Evolutionary conservation across 2,329 filamentous ascomycete species (phyloP).

Genomic region (Monilinia fructicola): DNA sequence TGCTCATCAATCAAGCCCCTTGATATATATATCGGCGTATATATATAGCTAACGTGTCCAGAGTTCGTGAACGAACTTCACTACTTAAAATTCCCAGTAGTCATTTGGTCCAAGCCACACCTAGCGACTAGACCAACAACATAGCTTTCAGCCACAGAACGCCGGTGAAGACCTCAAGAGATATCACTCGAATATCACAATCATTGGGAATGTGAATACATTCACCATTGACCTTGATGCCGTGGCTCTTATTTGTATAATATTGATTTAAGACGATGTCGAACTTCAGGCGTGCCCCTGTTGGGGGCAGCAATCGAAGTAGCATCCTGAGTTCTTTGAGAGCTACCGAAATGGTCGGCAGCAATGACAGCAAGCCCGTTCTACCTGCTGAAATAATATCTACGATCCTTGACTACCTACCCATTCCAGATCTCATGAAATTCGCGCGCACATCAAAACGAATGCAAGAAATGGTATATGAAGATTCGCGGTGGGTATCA

Average conservation of each 20-base stretch:
- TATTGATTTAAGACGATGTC: conserved; percentile 43
- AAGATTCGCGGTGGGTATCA: conserved; percentile 92
- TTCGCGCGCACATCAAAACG: conserved; percentile 82
- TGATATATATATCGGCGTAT: too few species aligned
- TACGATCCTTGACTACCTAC: conserved; percentile 84
- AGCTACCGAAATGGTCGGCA: conserved; percentile 69
- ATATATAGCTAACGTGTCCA: too few species aligned
- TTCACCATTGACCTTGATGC: neutral
- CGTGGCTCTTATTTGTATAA: neutral
- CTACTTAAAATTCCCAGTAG: too few species aligned
- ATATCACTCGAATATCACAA: too few species aligned
- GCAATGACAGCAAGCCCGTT: conserved; percentile 64
- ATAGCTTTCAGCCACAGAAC: too few species aligned
- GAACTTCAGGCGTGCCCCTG: conserved; percentile 44
- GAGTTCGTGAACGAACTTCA: too few species aligned
- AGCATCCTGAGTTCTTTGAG: conserved; percentile 75
- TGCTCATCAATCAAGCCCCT: too few species aligned
- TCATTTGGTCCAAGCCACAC: too few species aligned
- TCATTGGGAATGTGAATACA: conserved; percentile 2
- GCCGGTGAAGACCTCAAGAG: too few species aligned
- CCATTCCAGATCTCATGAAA: conserved; percentile 78
- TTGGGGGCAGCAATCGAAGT: conserved; percentile 39
- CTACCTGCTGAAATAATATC: conserved; percentile 89
- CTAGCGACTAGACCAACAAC: too few species aligned
- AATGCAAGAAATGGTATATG: conserved; percentile 97